These are phyloP conservation scores for Fomitopsis palustris DNA, from an alignment of 1,284 basidiomycete genomes.

Conservation along the genomic window DNA sequence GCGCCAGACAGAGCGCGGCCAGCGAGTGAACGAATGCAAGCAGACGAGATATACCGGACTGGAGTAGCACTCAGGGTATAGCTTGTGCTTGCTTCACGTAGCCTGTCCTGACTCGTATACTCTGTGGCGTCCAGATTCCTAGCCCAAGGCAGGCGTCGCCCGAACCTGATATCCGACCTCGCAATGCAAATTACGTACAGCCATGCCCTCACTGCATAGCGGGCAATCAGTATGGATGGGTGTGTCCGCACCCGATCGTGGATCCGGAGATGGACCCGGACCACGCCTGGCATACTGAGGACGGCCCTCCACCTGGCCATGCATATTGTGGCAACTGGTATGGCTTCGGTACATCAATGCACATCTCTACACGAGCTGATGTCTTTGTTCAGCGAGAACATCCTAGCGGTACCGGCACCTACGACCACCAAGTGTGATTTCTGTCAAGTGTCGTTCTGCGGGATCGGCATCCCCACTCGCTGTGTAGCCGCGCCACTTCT, in stretches of 20 bases:
- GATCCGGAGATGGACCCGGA: conserved; percentile 64
- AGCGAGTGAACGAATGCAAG: conserved; percentile 65
- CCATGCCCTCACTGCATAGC: conserved; percentile 72
- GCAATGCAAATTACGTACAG: conserved; percentile 54
- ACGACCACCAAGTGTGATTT: conserved; percentile 76
- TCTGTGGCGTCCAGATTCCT: conserved; percentile 50
- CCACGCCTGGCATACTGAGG: conserved; percentile 67
- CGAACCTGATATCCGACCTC: conserved; percentile 62
- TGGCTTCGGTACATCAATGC: conserved; percentile 11
- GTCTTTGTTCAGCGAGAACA: conserved; percentile 45
- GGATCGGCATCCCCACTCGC: conserved; percentile 65
- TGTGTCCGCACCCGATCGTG: conserved; percentile 67
- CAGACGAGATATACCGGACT: conserved; percentile 68
- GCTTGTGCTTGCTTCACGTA: conserved; percentile 11
- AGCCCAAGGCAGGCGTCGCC: conserved; percentile 69
- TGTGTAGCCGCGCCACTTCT: conserved; percentile 57
- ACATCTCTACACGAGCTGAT: background rate
- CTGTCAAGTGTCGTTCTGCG: conserved; percentile 74
- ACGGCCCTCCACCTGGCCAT: conserved; percentile 72
- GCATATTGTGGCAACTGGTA: conserved; percentile 75
- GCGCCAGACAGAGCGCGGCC: conserved; percentile 63
- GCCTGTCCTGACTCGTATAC: background rate
- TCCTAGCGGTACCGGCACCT: conserved; percentile 66
- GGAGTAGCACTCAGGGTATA: conserved; percentile 68
- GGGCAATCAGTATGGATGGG: conserved; percentile 68